A percentile compares a stretch with the other conserved stretches of the same genome.
Conservation (phyloP, 345 rosid genomes). For the Eucalyptus tenuipes region DNA sequence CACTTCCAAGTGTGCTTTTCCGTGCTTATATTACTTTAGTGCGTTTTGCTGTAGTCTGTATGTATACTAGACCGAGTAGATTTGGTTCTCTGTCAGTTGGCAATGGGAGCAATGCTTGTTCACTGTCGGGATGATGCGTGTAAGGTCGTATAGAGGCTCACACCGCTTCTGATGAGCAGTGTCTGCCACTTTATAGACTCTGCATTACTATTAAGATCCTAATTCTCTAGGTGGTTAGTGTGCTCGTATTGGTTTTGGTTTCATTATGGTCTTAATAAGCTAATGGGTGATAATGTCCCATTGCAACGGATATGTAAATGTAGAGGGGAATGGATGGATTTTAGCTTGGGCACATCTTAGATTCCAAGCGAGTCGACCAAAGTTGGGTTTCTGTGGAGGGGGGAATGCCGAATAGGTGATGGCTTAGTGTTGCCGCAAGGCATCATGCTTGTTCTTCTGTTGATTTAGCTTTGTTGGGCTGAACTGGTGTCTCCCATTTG, state of each 20-base stretch:
- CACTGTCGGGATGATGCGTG: neutral
- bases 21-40: neutral
- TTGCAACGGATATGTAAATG: neutral
- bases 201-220: neutral
- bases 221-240: neutral
- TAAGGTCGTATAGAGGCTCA: neutral
- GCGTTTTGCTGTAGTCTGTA: neutral
- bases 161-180: rapidly evolving
- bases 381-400: neutral
- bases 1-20: neutral
- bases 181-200: neutral
- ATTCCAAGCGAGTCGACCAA: neutral
- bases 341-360: neutral
- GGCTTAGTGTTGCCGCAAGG: neutral
- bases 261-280: neutral
- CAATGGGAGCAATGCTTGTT: neutral
- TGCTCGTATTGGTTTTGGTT: neutral
- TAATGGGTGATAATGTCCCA: neutral
- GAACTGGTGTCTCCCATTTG: neutral
- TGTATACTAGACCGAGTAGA: neutral
- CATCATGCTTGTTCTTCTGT: neutral
- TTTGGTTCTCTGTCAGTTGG: neutral
- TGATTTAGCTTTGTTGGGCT: neutral
- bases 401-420: neutral
- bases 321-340: neutral